phyloP scores from a whole-genome alignment of 2,329 filamentous ascomycete genomes.

The Aaosphaeria arxii region DNA sequence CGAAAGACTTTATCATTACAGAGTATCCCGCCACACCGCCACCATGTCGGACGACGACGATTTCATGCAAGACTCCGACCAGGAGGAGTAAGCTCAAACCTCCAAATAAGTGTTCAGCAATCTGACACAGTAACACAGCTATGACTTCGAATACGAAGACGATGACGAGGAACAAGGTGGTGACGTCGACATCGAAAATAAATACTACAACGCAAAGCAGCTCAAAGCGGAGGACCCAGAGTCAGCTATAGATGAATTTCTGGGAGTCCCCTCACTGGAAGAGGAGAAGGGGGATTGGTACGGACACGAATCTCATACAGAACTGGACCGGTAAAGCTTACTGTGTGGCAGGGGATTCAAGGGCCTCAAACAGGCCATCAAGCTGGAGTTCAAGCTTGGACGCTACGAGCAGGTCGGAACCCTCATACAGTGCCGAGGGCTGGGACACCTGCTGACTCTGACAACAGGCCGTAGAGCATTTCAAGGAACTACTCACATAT shows the following conservation, averaged over 20 bases:
- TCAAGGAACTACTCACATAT: conserved; percentile 91
- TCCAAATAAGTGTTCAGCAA: not conserved
- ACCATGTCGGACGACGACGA: conserved; percentile 82
- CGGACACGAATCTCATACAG: conserved; percentile 4
- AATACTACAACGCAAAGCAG: conserved; percentile 99
- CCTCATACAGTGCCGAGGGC: too few relatives aligned
- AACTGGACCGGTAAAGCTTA: conserved; percentile 12
- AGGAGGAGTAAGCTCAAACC: conserved; percentile 66
- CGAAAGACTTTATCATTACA: too few relatives aligned
- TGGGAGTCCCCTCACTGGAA: conserved; percentile 82
- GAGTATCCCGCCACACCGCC: conserved; percentile 12
- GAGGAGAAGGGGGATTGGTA: conserved; percentile 92
- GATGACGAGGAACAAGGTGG: conserved; percentile 84
- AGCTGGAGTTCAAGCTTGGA: conserved; percentile 91
- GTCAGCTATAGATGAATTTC: conserved; percentile 86
- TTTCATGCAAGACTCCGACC: conserved; percentile 90
- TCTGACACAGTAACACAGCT: conserved; percentile 48
- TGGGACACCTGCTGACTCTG: conserved; percentile 14
- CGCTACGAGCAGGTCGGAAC: conserved; percentile 70
- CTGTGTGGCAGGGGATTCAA: conserved; percentile 71
- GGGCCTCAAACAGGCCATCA: conserved; percentile 95
- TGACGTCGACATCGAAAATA: conserved; percentile 96
- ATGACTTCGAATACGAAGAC: conserved; percentile 97
- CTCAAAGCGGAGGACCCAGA: conserved; percentile 83
- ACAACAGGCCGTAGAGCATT: conserved; percentile 80